A percentile compares a stretch with the other conserved stretches of the same genome.
These are phyloP conservation scores for Periconia sp. DNA, from an alignment of 2,329 filamentous ascomycete genomes.

Conservation along the genomic window DNA sequence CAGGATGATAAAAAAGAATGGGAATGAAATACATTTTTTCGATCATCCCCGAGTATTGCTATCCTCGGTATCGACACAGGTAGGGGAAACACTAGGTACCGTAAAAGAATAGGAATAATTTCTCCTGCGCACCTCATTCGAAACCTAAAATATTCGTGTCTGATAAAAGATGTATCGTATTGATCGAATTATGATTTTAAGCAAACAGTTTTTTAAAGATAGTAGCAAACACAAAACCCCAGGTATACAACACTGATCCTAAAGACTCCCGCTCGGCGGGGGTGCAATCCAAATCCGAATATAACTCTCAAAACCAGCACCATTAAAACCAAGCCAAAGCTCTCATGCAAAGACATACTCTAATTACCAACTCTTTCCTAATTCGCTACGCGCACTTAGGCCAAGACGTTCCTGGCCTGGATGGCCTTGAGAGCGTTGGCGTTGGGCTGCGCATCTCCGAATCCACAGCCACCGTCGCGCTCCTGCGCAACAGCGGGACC, in stretches of 20 bases:
- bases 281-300: neutral
- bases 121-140: too few species aligned
- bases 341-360: neutral
- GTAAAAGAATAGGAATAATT: too few species aligned
- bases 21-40: too few species aligned
- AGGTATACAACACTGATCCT: neutral
- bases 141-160: too few species aligned
- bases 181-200: neutral
- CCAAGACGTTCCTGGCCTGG: constrained; percentile 1
- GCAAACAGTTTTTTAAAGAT: neutral
- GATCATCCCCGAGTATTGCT: too few species aligned
- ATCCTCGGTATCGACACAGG: too few species aligned
- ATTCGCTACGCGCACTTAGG: neutral
- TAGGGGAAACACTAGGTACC: too few species aligned
- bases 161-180: neutral
- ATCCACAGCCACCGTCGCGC: constrained; percentile 41
- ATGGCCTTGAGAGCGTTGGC: constrained; percentile 33
- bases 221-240: neutral
- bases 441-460: constrained; percentile 38
- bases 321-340: neutral
- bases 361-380: neutral
- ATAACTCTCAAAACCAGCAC: neutral
- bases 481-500: constrained; percentile 38
- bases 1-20: too few species aligned
- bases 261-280: neutral